Conservation (phyloP, 2,329 filamentous ascomycete species). For the Pseudonectria buxi region DNA sequence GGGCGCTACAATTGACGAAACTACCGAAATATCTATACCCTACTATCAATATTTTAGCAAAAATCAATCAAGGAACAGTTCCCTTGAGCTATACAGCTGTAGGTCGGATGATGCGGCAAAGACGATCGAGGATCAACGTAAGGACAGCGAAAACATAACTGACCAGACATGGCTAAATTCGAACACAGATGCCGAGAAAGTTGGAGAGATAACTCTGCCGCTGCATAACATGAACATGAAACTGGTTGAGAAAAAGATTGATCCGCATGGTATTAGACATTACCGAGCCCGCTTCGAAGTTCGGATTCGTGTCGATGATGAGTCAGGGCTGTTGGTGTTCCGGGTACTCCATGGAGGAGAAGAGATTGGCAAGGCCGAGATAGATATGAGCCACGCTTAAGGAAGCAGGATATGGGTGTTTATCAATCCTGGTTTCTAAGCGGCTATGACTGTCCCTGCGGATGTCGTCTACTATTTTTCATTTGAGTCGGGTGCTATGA, state of each 20-base stretch:
- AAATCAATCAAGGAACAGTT: background rate
- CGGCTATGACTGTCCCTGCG: no score
- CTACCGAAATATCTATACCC: background rate
- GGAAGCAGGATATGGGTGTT: no score
- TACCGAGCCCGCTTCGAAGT: background rate
- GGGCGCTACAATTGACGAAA: background rate
- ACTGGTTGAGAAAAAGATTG: background rate
- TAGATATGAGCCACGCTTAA: background rate
- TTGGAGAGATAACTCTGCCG: background rate
- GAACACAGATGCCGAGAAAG: constrained; percentile 1
- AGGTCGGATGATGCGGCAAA: background rate
- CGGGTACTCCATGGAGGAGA: background rate
- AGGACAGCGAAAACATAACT: background rate
- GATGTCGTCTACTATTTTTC: no score
- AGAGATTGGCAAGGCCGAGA: constrained; percentile 1
- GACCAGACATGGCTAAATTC: background rate
- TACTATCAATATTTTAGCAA: background rate
- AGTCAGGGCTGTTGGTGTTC: constrained; percentile 1
- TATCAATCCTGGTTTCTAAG: no score
- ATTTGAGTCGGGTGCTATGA: no score
- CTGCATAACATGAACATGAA: background rate
- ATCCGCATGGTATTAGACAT: background rate
- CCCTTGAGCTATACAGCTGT: constrained; percentile 1
- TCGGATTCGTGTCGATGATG: constrained; percentile 2
- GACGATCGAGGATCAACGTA: constrained; percentile 4